Evolutionary conservation across 164 flowering plant genomes (phyloP).

Genomic region (Buxus sempervirens): DNA sequence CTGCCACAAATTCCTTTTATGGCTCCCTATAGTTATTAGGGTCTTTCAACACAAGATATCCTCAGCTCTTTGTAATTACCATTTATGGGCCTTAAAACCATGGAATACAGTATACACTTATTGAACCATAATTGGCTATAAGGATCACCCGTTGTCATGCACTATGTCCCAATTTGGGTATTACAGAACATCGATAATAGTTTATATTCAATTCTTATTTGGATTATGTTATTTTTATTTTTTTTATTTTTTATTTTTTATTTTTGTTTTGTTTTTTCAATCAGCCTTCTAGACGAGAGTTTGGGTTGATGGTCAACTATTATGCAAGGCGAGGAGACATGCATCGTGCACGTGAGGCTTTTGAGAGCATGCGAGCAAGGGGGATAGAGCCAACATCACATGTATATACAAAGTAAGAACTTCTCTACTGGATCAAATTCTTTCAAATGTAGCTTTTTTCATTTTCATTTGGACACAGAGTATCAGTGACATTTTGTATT

Average conservation of each 20-base stretch:
- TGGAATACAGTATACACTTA: no score
- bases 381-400: slow-evolving; percentile 91
- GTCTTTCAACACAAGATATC: no score
- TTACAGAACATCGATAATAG: no score
- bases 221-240: neutral
- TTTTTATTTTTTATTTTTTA: neutral
- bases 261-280: slow-evolving; percentile 9
- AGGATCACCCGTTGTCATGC: no score
- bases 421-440: neutral
- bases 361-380: slow-evolving; percentile 94
- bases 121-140: no score
- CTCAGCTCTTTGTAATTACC: no score
- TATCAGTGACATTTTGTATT: no score
- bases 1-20: no score
- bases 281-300: slow-evolving; percentile 95
- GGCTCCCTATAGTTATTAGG: no score
- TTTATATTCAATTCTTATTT: neutral
- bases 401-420: slow-evolving; percentile 79
- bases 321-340: slow-evolving; percentile 93
- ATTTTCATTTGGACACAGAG: neutral
- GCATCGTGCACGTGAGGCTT: slow-evolving; percentile 90
- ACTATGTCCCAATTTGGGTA: no score
- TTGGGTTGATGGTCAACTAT: slow-evolving; percentile 81
- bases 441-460: neutral
- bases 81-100: no score